phyloP scores from a whole-genome alignment of 257 asterid genomes.

The Thymus quinquecostatus region DNA sequence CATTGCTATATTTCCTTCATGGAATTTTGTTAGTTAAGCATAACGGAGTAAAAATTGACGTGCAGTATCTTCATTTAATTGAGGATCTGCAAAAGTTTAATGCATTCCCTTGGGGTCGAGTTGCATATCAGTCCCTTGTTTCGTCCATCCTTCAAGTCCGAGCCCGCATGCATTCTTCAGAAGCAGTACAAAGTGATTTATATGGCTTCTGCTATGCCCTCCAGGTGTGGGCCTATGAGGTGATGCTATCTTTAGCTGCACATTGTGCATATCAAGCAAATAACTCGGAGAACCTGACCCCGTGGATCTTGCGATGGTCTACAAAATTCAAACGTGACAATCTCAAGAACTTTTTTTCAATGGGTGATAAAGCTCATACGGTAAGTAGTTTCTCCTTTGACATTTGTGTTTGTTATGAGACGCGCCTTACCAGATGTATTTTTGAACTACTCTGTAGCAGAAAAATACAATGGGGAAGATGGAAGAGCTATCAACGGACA shows the following conservation, averaged over 20 bases:
- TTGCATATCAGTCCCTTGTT: neutral
- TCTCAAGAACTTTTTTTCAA: neutral
- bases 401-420: neutral
- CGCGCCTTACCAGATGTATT: no score
- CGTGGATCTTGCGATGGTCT: neutral
- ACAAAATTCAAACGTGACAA: neutral
- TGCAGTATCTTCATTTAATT: neutral
- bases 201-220: neutral
- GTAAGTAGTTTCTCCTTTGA: neutral
- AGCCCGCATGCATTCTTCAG: neutral
- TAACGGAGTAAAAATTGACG: neutral
- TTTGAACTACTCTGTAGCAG: neutral
- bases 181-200: neutral
- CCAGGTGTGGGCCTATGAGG: slow-evolving; percentile 5
- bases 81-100: neutral
- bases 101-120: neutral
- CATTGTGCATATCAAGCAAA: neutral
- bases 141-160: neutral
- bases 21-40: neutral
- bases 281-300: neutral
- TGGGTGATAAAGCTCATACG: neutral
- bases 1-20: slow-evolving; percentile 4
- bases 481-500: neutral
- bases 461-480: no score
- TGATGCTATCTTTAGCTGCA: neutral